Evolutionary conservation across 768 basidiomycete species (phyloP), one percentile per base, ranked within the genome.

Genomic region (Suillus luteus): DNA sequence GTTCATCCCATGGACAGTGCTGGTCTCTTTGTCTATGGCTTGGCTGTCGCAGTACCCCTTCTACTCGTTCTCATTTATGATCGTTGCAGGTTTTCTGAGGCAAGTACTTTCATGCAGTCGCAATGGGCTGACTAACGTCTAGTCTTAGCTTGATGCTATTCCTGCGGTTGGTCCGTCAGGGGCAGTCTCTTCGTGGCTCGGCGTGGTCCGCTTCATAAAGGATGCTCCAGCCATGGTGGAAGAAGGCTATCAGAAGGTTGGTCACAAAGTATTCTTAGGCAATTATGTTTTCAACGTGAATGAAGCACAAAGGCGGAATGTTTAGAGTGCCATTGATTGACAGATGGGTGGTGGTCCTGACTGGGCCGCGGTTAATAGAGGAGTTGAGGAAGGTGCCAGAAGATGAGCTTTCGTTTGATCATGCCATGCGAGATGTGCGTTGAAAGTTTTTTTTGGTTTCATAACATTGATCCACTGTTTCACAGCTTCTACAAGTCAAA

Each of bases 361-460:
- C 76, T 22, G 80, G 82, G 1, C 71, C 75, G 0, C 64, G 79
- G 31, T 73, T 80, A 54, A 71, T 86, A 14, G 82, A 86, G 7
- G 86, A 87, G 48, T 68, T 88, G 19, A 78, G 83, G 27, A 80
- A 72, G 63, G 79, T 80, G n/a, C 75, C 79, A 6, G 83, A 84
- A 55, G 75, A 82, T n/a, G 75, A 77, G 33, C 71, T 85, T 5
- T 83, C 82, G 35, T 76, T 80, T 59, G 64, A 69, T 63, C 76
- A 78, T 22, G 79, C 78, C 5, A 74, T 78, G 46, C 66, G 72
- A 55, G 79, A 80, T 35, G 85, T 84, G 59, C 11, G 74, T 69
- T 37, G 35, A 31, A 33, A 33, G 51, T 35, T 49, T 61, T 52
- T 64, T 49, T 17, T 24, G 15, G 27, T 52, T 64, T 5, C 10